Evolutionary conservation across 2,329 filamentous ascomycete species (phyloP).

Genomic region (Metarhizium guizhouense): DNA sequence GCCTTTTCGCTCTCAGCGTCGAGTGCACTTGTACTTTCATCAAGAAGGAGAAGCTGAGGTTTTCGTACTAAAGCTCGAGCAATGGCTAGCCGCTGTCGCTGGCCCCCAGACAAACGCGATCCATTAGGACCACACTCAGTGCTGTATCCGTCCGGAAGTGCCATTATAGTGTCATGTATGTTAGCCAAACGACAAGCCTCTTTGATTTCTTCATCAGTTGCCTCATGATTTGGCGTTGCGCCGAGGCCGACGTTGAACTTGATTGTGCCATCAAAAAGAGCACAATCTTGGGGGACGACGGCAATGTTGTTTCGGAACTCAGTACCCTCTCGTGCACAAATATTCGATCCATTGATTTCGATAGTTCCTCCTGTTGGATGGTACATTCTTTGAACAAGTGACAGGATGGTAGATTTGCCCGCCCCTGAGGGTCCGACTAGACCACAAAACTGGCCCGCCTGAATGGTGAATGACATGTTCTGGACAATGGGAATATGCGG

Average conservation of each 20-base stretch:
- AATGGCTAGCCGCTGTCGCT: constrained; percentile 70
- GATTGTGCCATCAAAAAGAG: constrained; percentile 48
- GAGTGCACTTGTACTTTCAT: constrained; percentile 73
- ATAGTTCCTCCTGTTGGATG: constrained; percentile 30
- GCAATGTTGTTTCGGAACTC: constrained; percentile 44
- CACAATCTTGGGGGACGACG: constrained; percentile 48
- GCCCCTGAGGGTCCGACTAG: constrained; percentile 58
- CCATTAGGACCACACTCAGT: constrained; percentile 64
- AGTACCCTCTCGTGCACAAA: constrained; percentile 30
- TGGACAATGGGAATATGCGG: constrained; percentile 48
- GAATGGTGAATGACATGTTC: constrained; percentile 45
- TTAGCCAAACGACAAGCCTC: constrained; percentile 59
- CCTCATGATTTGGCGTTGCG: constrained; percentile 42
- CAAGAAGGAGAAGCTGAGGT: constrained; percentile 66
- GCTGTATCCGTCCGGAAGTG: constrained; percentile 55
- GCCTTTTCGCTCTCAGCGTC: constrained; percentile 61
- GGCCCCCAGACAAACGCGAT: constrained; percentile 66
- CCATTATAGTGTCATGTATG: constrained; percentile 58
- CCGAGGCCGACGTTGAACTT: constrained; percentile 48
- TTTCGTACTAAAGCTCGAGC: constrained; percentile 65
- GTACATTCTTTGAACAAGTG: constrained; percentile 43
- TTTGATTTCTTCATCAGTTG: constrained; percentile 52
- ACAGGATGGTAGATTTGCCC: constrained; percentile 59
- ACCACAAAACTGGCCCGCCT: constrained; percentile 51
- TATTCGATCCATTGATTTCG: constrained; percentile 36